Percentiles rank a stretch among this genome's conserved stretches.
These are phyloP conservation scores for Borovskyia barvae DNA, from an alignment of 208 protist genomes.

Conservation along the genomic window DNA sequence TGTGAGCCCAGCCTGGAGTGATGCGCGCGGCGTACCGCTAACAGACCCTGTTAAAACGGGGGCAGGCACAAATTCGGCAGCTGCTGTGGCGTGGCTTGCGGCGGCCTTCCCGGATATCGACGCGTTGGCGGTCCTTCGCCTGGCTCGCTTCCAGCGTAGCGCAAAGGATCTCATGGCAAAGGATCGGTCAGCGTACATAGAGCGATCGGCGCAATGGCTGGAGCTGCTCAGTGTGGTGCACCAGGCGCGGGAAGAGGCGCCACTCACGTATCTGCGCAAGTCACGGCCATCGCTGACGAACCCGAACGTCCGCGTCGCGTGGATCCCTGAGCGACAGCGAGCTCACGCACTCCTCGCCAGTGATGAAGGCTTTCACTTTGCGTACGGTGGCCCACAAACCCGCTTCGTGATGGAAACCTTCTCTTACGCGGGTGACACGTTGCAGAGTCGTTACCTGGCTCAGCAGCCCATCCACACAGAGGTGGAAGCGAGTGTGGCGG, in stretches of 20 bases:
- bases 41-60: conserved; percentile 11
- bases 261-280: conserved; percentile 85
- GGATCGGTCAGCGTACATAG: conserved; percentile 61
- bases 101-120: conserved; percentile 70
- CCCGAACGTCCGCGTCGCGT: conserved; percentile 78
- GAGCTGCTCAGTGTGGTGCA: conserved; percentile 61
- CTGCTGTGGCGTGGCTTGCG: conserved; percentile 58
- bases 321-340: conserved; percentile 49
- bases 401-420: conserved; percentile 84
- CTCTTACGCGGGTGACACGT: conserved; percentile 58
- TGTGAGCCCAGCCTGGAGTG: conserved; percentile 12
- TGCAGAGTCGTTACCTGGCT: conserved; percentile 68
- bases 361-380: conserved; percentile 76
- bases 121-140: conserved; percentile 59
- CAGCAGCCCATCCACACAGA: conserved; percentile 74
- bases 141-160: conserved; percentile 61
- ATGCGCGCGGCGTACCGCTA: conserved; percentile 13
- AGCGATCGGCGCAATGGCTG: conserved; percentile 68
- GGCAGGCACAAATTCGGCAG: conserved; percentile 1
- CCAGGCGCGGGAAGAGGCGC: conserved; percentile 55
- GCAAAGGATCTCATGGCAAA: conserved; percentile 72
- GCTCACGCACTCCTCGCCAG: conserved; percentile 57
- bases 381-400: conserved; percentile 37
- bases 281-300: conserved; percentile 69
- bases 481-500: conserved; percentile 34